Evolutionary conservation across 1,139 yeast genomes (phyloP), one percentile per base, ranked within the genome.

Genomic region (Yarrowia galli): DNA sequence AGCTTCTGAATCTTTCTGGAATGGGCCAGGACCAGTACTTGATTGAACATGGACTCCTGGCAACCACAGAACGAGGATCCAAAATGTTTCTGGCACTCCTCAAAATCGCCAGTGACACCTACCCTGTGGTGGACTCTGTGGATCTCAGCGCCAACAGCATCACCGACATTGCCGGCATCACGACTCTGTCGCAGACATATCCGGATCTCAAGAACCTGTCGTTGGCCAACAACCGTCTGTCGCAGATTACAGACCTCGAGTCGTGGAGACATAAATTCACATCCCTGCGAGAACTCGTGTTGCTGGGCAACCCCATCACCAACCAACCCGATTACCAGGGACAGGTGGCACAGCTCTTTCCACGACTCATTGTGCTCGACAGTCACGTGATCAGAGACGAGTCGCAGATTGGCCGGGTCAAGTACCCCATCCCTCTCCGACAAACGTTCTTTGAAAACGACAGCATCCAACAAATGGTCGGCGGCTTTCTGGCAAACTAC

Each of bases 21-120:
- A 86, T 92, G 74, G 84, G 85, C 69, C 84, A 83, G 67, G 98
- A 95, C 75, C 88, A 85, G 36, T 82, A 79, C 18, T 80, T 95
- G 63, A 79, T 79, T 22, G 80, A 84, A 20, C 84, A 84, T 71
- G 97, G 97, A 0, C 81, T 92, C 68, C 87, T 92, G 72, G 83
- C 86, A 25, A 80, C 85, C 20, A 80, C 87, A 0, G 76, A 83
- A 5, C 83, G 86, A 9, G 84, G 87, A 65, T 84, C 96, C 18
- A 93, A 93, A 77, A 88, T 93, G 84, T 92, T 95, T 77, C 91
- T 93, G 3, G 99, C 99, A 0, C 80, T 95, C 72, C 87, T 95
- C 92, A 92, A 90, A 75, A 80, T 96, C 22, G 97, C 97, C 0
- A 76, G 79, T 0, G 81, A 82, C 67, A 85, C 83, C 61, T 74